These are phyloP conservation scores for Aspergillus persii DNA, from an alignment of 2,329 filamentous ascomycete species.

Conservation along the genomic window DNA sequence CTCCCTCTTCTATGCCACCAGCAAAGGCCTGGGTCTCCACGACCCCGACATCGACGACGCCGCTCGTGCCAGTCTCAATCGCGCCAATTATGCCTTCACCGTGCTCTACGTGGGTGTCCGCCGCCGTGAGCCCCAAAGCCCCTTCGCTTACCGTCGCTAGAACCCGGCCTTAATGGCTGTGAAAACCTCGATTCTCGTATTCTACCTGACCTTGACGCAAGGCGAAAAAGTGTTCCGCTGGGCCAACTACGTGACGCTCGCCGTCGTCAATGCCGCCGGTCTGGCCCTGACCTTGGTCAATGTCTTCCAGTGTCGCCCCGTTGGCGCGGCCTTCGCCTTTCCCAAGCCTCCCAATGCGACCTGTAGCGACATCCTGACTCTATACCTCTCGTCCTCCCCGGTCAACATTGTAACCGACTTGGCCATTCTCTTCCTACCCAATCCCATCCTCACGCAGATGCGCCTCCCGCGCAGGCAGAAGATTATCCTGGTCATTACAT, in stretches of 20 bases:
- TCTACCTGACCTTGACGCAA: conserved; percentile 80
- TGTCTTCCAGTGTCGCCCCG: conserved; percentile 78
- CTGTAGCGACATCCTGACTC: conserved; percentile 62
- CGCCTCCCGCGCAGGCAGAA: conserved; percentile 82
- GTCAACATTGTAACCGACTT: conserved; percentile 91
- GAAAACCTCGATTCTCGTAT: conserved; percentile 88
- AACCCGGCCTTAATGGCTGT: conserved; percentile 88
- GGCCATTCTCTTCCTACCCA: conserved; percentile 80
- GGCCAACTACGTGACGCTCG: conserved; percentile 76
- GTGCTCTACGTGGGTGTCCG: conserved; percentile 50
- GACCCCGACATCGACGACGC: conserved; percentile 34
- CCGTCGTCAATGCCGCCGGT: conserved; percentile 75
- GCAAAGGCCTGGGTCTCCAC: conserved; percentile 45
- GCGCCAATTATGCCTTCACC: conserved; percentile 58
- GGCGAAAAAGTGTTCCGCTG: conserved; percentile 74
- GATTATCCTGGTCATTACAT: conserved; percentile 80
- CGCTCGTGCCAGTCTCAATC: conserved; percentile 37
- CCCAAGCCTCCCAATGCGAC: conserved; percentile 45
- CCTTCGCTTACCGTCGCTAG: conserved; percentile 41
- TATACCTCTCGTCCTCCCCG: conserved; percentile 73
- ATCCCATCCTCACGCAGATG: conserved; percentile 85
- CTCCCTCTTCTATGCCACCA: conserved; percentile 46
- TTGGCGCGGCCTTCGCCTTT: conserved; percentile 64
- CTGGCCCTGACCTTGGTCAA: conserved; percentile 79
- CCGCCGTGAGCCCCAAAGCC: conserved; percentile 6